Base-by-base conservation (phyloP, 192 early-diverging fungal species). In the Chytriomyces sp. region DNA sequence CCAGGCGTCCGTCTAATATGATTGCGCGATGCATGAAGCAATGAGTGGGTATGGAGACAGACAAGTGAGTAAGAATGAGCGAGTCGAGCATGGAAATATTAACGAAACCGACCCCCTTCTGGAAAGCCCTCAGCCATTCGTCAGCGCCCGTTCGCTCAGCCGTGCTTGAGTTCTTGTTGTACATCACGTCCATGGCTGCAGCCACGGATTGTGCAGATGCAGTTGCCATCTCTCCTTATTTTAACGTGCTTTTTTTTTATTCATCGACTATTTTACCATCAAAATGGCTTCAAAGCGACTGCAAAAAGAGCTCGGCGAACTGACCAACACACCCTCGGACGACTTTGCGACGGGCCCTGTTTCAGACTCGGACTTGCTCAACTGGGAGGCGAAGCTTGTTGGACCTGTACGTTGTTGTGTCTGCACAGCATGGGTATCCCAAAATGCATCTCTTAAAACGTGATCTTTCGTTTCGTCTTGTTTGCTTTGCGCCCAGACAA, bases 121-220 rank as follows among this genome's bases (percentile, higher is more conserved):
- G 96, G 77, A 95, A 98, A 66, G 81, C 82, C 68, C 93, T 88
- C 69, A 98, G 86, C 93, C 95, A 97, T 44, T 75, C 72, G 79
- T 89, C 88, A 9, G 96, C 94, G 71, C 57, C 75, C 50, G 20
- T 60, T 20, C 45, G 73, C 64, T 23, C 44, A n/a, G 18, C 3
- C 8, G 67, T 20, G 53, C 53, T 57, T 13, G 16, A n/a, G 13
- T 13, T 20, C 16, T 20, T 57, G 53, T 57, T 20, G 63, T 75
- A 75, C 7, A 75, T 46, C 20, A 10, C 13, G 6, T 8, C 23
- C 9, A 75, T 24, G 24, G 62, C 73, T 13, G 53, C 53, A 57
- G 53, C 53, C 53, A 57, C 20, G 13, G 13, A n/a, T 57, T 57
- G 13, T 3, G 5, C 53, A 57, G 53, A 57, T 4, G 63, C 63